Percentiles rank a stretch among this genome's conserved stretches.
Conservation (phyloP, 257 asterid species). For the Schizonepeta tenuifolia region DNA sequence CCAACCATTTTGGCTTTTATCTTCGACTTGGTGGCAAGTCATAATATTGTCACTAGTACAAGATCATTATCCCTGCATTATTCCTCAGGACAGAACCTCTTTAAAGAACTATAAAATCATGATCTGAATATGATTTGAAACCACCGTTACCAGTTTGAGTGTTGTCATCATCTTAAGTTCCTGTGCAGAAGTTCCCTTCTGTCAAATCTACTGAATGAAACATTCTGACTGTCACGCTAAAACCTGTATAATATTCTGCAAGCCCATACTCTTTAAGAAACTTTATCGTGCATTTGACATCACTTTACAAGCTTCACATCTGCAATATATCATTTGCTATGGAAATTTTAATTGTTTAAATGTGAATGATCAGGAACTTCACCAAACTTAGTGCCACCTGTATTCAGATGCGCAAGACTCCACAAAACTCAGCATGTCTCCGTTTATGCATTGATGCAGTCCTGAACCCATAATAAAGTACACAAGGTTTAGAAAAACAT, state of each 20-base stretch:
- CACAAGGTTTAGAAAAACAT: not conserved
- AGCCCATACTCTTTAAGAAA: constrained; percentile 7
- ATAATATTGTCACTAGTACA: not conserved
- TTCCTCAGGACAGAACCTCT: not conserved
- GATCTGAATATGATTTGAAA: not conserved
- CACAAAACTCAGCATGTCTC: not conserved
- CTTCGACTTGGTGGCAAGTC: not conserved
- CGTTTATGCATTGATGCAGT: not conserved
- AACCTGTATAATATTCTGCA: not conserved
- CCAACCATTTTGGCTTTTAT: constrained; percentile 15
- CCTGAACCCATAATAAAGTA: not conserved
- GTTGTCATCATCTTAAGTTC: constrained; percentile 6
- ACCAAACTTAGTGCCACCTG: not conserved
- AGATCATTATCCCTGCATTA: not conserved
- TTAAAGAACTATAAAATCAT: not conserved
- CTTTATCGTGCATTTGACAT: not conserved
- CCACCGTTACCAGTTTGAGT: not conserved
- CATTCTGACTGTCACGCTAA: not conserved
- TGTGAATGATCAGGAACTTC: not conserved
- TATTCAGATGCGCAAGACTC: not conserved
- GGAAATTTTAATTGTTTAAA: not conserved
- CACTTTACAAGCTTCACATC: not conserved
- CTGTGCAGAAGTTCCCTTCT: not conserved
- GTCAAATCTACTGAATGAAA: not conserved
- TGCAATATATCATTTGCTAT: not conserved